phyloP scores from a whole-genome alignment of 139 green algal species.

The Coelastrella sp. region DNA sequence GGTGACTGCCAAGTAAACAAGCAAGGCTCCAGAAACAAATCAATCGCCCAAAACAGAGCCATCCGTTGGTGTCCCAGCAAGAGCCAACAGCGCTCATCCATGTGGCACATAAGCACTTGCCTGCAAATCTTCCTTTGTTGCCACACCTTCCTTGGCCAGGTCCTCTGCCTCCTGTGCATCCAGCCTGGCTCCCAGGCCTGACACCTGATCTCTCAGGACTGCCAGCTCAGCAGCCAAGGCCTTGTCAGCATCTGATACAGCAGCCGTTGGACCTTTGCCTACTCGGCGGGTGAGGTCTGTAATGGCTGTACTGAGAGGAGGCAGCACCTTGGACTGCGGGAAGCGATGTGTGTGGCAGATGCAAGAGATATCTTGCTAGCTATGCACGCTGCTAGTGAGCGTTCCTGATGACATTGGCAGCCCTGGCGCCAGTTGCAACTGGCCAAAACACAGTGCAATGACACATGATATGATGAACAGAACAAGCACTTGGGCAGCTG shows the following conservation, averaged over 20 bases:
- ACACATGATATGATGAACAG: too few relatives aligned
- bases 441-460: background rate
- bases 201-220: background rate
- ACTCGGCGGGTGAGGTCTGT: background rate
- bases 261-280: background rate
- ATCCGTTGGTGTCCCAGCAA: too few relatives aligned
- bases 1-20: too few relatives aligned
- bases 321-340: constrained; percentile 7
- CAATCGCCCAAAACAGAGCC: too few relatives aligned
- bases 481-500: too few relatives aligned
- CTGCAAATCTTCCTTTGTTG: constrained; percentile 40
- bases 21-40: too few relatives aligned
- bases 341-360: background rate
- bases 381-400: too few relatives aligned
- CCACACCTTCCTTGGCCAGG: constrained; percentile 36
- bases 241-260: constrained; percentile 5
- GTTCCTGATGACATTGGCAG: too few relatives aligned
- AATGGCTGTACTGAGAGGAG: background rate
- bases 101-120: background rate
- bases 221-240: constrained; percentile 12
- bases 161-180: background rate
- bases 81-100: too few relatives aligned
- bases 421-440: too few relatives aligned
- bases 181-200: background rate
- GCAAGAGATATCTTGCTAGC: background rate